A percentile compares a stretch with the other conserved stretches of the same genome.
phyloP scores from a whole-genome alignment of 768 basidiomycete genomes.

The Tylopilus cervinicoccineus region DNA sequence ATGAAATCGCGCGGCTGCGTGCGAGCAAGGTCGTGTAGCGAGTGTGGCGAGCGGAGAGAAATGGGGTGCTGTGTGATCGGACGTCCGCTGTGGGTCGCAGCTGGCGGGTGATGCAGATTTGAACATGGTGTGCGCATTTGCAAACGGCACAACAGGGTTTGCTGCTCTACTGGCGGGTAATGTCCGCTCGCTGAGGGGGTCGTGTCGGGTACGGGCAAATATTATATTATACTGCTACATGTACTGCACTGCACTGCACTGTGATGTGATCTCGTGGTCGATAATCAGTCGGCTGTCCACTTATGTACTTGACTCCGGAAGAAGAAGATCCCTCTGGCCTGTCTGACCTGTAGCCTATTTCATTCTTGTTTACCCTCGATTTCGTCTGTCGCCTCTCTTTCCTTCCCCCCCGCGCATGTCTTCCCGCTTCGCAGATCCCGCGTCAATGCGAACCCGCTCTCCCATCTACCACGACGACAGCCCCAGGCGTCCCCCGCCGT shows the following conservation, averaged over 20 bases:
- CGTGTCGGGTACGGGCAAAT: constrained; percentile 18
- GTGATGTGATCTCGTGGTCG: constrained; percentile 26
- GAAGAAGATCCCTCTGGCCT: constrained; percentile 18
- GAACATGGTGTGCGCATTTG: constrained; percentile 23
- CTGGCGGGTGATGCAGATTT: constrained; percentile 7
- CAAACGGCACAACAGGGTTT: constrained; percentile 24
- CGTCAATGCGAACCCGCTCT: constrained; percentile 29
- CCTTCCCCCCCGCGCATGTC: constrained; percentile 22
- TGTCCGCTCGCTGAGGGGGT: constrained; percentile 9
- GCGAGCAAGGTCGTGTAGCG: constrained; percentile 38
- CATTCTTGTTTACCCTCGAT: constrained; percentile 12
- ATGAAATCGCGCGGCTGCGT: constrained; percentile 43
- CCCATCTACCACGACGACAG: constrained; percentile 27
- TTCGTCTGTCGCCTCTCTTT: constrained; percentile 1
- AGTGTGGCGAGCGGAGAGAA: constrained; percentile 16
- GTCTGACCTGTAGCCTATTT: constrained; percentile 30
- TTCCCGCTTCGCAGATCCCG: constrained; percentile 26
- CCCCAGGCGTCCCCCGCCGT: constrained; percentile 30
- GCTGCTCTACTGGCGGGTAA: constrained; percentile 18
- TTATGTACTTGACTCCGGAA: constrained; percentile 28
- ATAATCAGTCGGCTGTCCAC: constrained; percentile 30
- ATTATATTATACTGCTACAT: too few species aligned
- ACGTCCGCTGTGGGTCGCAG: constrained; percentile 28
- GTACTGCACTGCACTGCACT: too few species aligned
- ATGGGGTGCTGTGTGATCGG: constrained; percentile 22